These are phyloP conservation scores for Ramularia endophylla DNA, from an alignment of 2,329 filamentous ascomycete species.

Conservation along the genomic window DNA sequence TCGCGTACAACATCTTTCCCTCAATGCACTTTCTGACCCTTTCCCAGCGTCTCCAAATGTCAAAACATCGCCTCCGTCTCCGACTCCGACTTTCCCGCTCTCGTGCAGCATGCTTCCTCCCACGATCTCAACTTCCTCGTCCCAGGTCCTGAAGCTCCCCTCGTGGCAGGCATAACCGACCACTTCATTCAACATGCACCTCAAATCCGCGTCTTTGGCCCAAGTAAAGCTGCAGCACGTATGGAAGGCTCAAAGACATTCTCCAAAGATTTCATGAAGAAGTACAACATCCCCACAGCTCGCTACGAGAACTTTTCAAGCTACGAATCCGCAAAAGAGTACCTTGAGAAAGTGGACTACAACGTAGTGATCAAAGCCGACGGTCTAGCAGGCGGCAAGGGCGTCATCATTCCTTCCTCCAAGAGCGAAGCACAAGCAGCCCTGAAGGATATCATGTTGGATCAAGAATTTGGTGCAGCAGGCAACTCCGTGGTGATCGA, in stretches of 20 bases:
- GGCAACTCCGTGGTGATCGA: slow-evolving; percentile 93
- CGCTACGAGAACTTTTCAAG: slow-evolving; percentile 74
- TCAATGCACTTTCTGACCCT: slow-evolving; percentile 7
- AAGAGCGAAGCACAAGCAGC: slow-evolving; percentile 78
- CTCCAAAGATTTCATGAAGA: slow-evolving; percentile 96
- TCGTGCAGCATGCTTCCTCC: slow-evolving; percentile 68
- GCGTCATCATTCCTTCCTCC: slow-evolving; percentile 78
- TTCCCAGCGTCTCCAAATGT: slow-evolving; percentile 28
- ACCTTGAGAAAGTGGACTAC: slow-evolving; percentile 66
- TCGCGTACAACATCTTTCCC: slow-evolving; percentile 8
- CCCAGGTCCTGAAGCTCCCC: slow-evolving; percentile 86
- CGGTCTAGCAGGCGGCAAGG: slow-evolving; percentile 89
- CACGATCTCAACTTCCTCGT: slow-evolving; percentile 76
- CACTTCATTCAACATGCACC: slow-evolving; percentile 57
- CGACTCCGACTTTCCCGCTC: slow-evolving; percentile 68
- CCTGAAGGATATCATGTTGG: slow-evolving; percentile 84
- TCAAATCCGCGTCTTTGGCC: slow-evolving; percentile 76
- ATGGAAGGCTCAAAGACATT: slow-evolving; percentile 98
- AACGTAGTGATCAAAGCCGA: slow-evolving; percentile 89
- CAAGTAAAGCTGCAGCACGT: slow-evolving; percentile 72
- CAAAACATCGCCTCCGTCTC: slow-evolving; percentile 63
- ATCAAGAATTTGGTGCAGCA: slow-evolving; percentile 77
- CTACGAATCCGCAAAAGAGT: slow-evolving; percentile 42
- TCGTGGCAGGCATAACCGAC: slow-evolving; percentile 83
- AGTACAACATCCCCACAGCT: slow-evolving; percentile 83